A percentile compares a stretch with the other conserved stretches of the same genome.
These are phyloP conservation scores for Tetracladium setigerum DNA, from an alignment of 495 filamentous ascomycete species.

Conservation along the genomic window DNA sequence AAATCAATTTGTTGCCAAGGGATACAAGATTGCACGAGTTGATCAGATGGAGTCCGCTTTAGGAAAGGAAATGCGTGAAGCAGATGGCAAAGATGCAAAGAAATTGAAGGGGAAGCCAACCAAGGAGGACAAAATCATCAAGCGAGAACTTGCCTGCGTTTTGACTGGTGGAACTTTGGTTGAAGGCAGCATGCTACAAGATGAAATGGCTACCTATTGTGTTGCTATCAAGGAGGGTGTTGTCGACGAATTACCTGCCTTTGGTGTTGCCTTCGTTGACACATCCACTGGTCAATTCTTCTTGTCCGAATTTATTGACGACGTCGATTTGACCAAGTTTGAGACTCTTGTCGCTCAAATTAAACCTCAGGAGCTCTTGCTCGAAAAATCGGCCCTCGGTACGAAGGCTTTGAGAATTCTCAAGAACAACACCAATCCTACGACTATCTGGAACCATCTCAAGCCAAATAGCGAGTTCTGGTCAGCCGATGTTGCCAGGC, in stretches of 20 bases:
- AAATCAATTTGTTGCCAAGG: constrained; percentile 89
- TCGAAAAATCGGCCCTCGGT: constrained; percentile 84
- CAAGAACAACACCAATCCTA: constrained; percentile 90
- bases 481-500: constrained; percentile 71
- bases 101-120: constrained; percentile 41
- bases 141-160: constrained; percentile 81
- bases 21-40: constrained; percentile 92
- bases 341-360: constrained; percentile 96
- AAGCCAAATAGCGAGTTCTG: constrained; percentile 90
- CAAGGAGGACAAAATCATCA: constrained; percentile 86
- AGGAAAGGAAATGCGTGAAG: constrained; percentile 97
- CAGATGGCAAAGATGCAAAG: constrained; percentile 32
- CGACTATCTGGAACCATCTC: constrained; percentile 91
- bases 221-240: constrained; percentile 90
- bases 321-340: constrained; percentile 92
- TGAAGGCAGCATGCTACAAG: constrained; percentile 92
- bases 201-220: constrained; percentile 96
- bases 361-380: constrained; percentile 76
- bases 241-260: constrained; percentile 67
- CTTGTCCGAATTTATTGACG: constrained; percentile 83
- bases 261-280: constrained; percentile 92
- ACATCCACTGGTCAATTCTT: constrained; percentile 95
- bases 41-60: constrained; percentile 94
- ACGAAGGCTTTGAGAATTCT: constrained; percentile 84
- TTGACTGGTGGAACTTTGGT: constrained; percentile 89